Evolutionary conservation across 345 rosid species (phyloP).

Genomic region (Reutealis trisperma): DNA sequence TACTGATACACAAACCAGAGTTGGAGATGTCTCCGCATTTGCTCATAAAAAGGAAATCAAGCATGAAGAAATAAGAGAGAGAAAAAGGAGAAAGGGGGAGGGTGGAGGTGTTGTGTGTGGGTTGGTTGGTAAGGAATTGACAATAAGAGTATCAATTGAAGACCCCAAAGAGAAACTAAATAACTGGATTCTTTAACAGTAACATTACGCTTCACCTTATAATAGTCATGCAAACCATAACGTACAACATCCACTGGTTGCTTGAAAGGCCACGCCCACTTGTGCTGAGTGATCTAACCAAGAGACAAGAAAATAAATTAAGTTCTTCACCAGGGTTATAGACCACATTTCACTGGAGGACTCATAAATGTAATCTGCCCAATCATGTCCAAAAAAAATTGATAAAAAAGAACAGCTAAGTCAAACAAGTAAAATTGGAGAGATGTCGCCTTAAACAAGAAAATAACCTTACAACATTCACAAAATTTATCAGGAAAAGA

Average conservation of each 20-base stretch:
- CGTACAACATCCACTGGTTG: slow-evolving; percentile 88
- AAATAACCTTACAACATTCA: no score
- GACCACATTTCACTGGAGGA: not conserved
- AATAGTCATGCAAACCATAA: slow-evolving; percentile 86
- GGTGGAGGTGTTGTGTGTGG: no score
- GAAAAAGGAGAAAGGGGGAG: not conserved
- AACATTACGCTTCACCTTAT: slow-evolving; percentile 41
- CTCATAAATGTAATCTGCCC: not conserved
- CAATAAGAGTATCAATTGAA: not conserved
- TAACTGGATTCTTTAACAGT: not conserved
- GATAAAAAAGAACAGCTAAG: no score
- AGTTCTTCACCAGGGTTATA: not conserved
- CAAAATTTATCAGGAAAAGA: no score
- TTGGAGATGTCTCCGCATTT: not conserved
- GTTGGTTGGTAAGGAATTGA: no score
- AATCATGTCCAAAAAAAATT: no score
- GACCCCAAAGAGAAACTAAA: not conserved
- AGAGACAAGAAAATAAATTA: not conserved
- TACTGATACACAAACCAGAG: not conserved
- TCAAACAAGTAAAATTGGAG: not conserved
- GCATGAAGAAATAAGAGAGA: not conserved
- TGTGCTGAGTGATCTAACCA: slow-evolving; percentile 79
- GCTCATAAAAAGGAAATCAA: not conserved
- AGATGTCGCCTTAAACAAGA: not conserved
- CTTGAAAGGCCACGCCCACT: slow-evolving; percentile 87